phyloP scores from a whole-genome alignment of 768 basidiomycete species.

The Mycena floridula region DNA sequence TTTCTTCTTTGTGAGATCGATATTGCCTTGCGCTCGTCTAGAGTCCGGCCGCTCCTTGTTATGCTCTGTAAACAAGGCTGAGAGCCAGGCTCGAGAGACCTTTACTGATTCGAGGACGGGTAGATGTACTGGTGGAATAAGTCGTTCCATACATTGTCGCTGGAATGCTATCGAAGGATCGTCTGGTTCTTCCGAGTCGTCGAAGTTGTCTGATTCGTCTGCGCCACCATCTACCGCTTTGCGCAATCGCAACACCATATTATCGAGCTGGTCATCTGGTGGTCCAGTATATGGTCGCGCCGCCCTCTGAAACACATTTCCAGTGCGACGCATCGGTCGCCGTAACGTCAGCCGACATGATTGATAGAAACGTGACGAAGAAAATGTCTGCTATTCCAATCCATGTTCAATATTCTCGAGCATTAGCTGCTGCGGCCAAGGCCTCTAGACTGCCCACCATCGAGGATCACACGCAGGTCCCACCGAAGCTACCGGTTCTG shows the following conservation, averaged over 20 bases:
- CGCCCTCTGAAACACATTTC: constrained; percentile 90
- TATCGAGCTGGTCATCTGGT: constrained; percentile 40
- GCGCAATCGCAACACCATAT: constrained; percentile 71
- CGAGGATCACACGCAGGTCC: constrained; percentile 39
- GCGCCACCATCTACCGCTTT: constrained; percentile 35
- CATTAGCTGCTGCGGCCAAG: constrained; percentile 25
- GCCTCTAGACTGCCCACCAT: constrained; percentile 31
- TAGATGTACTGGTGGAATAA: constrained; percentile 58
- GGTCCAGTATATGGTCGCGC: constrained; percentile 75
- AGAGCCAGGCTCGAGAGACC: constrained; percentile 54
- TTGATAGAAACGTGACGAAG: background rate
- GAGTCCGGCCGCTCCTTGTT: constrained; percentile 48
- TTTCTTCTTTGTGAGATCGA: constrained; percentile 49
- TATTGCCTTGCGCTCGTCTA: constrained; percentile 47
- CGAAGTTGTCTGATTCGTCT: too few species aligned
- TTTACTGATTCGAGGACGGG: constrained; percentile 47
- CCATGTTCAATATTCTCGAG: background rate
- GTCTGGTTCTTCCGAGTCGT: too few species aligned
- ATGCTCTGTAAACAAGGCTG: constrained; percentile 37
- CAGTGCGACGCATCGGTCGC: constrained; percentile 47
- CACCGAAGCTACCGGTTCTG: background rate
- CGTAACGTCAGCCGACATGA: too few species aligned
- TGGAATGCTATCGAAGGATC: constrained; percentile 53
- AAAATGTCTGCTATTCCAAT: constrained; percentile 1
- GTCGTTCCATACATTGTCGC: constrained; percentile 49